These are phyloP conservation scores for Sarocladiaceae sp. DNA, from an alignment of 2,329 filamentous ascomycete genomes.

Conservation along the genomic window DNA sequence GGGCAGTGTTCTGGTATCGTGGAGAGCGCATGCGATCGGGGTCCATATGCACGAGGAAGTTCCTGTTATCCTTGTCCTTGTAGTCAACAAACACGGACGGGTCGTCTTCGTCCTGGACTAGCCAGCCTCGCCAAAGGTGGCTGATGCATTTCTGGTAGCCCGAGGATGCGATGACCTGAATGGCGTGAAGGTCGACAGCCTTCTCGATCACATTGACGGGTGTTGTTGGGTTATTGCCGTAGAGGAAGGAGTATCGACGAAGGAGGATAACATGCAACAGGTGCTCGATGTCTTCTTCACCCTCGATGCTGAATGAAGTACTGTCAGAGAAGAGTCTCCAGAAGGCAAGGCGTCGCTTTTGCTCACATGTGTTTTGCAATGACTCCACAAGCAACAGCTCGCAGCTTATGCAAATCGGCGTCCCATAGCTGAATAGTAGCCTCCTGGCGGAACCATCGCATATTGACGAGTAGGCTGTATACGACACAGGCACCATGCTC, in stretches of 20 bases:
- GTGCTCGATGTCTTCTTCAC: slow-evolving; percentile 70
- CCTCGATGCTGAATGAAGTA: slow-evolving; percentile 60
- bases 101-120: slow-evolving; percentile 91
- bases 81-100: slow-evolving; percentile 87
- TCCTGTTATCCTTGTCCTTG: slow-evolving; percentile 69
- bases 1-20: slow-evolving; percentile 83
- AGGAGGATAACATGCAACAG: slow-evolving; percentile 77
- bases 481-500: slow-evolving; percentile 72
- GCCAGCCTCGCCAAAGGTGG: slow-evolving; percentile 91
- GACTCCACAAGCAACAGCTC: slow-evolving; percentile 80
- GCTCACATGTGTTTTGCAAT: slow-evolving; percentile 71
- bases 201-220: slow-evolving; percentile 89
- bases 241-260: slow-evolving; percentile 78
- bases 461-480: slow-evolving; percentile 69
- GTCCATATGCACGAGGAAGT: slow-evolving; percentile 77
- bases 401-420: slow-evolving; percentile 71
- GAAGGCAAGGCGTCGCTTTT: background rate
- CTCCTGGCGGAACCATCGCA: slow-evolving; percentile 72
- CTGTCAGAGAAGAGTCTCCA: background rate
- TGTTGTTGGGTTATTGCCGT: slow-evolving; percentile 62
- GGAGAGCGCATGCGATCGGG: slow-evolving; percentile 92
- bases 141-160: slow-evolving; percentile 95
- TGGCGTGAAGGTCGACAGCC: slow-evolving; percentile 85
- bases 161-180: slow-evolving; percentile 81
- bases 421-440: slow-evolving; percentile 83